Base-by-base conservation (phyloP, 1,139 yeast species). In the Saccharomyces hybrid region DNA sequence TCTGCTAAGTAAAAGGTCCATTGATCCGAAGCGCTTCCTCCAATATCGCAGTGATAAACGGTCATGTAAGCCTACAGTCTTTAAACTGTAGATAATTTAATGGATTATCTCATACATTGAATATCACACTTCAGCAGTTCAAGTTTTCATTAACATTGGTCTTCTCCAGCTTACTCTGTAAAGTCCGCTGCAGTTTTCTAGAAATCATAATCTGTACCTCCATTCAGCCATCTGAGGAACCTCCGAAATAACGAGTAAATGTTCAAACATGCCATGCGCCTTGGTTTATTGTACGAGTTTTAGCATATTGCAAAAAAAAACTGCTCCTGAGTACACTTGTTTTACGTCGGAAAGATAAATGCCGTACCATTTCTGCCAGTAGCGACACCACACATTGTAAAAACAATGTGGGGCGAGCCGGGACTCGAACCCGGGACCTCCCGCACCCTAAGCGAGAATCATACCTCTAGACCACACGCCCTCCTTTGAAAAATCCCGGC, bases 401-500 rank as follows among this genome's bases (percentile, higher is more conserved):
- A 23, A 23, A 23, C 23, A 23, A 23, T 23, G 23, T 23, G 70
- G 70, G 71, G 69, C 69, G 68, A 65, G 70, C 71, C 71, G 71
- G 71, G 71, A 68, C 65, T 69, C 71, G 71, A 69, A 68, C 71
- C 71, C 71, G 71, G 72, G 72, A 68, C 70, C 71, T 67, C 70
- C 70, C 71, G 72, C 72, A 68, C 71, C 71, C 71, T 65, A 66
- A 68, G 72, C 72, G 72, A 63, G 60, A 67, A 68, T 68, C 72
- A 68, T 68, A 68, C 72, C 72, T 67, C 72, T 68, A 68, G 72
- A 68, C 72, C 71, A 68, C 71, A 65, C 69, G 69, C 70, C 72
- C 72, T 56, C 11, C 11, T 29, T 16, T 46, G 3, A n/a, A 29
- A 16, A 47, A 28, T 4, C 11, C 4, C 3, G 13, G 0, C 5